A percentile compares a stretch with the other conserved stretches of the same genome.
Evolutionary conservation across 2,329 filamentous ascomycete species (phyloP).

Genomic region (Penicillium glabrum): DNA sequence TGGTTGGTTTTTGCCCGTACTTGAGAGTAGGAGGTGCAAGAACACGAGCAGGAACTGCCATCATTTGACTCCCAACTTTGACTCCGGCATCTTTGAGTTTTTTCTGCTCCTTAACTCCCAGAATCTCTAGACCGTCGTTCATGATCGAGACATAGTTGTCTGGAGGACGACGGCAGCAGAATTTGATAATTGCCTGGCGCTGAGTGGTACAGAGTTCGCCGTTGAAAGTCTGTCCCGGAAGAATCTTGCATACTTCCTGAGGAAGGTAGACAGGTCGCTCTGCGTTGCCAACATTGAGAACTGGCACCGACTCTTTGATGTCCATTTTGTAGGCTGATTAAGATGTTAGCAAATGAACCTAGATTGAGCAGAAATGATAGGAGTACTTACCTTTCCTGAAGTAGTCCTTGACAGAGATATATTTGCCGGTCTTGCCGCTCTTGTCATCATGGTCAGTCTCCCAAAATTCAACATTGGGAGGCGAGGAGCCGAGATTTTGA

Average conservation of each 20-base stretch:
- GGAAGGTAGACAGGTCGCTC: slow-evolving; percentile 63
- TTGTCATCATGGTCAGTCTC: neutral
- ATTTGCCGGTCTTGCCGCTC: slow-evolving; percentile 4
- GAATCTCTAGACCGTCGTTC: slow-evolving; percentile 14
- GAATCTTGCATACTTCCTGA: slow-evolving; percentile 61
- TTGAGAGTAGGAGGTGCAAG: slow-evolving; percentile 12
- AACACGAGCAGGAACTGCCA: slow-evolving; percentile 14
- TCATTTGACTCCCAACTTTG: slow-evolving; percentile 8
- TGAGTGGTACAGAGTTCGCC: slow-evolving; percentile 58
- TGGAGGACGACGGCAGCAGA: slow-evolving; percentile 65
- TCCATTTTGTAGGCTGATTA: slow-evolving; percentile 36
- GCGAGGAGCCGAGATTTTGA: slow-evolving; percentile 5
- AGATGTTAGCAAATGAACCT: neutral
- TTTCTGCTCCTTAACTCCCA: slow-evolving; percentile 4
- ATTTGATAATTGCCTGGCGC: slow-evolving; percentile 65
- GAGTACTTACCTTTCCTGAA: slow-evolving; percentile 19
- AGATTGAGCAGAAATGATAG: neutral
- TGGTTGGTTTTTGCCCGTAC: slow-evolving; percentile 6
- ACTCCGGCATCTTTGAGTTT: slow-evolving; percentile 2
- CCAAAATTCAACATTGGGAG: slow-evolving; percentile 15
- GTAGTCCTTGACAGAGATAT: slow-evolving; percentile 21
- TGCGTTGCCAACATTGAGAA: slow-evolving; percentile 63
- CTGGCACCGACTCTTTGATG: slow-evolving; percentile 44
- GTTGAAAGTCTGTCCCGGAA: slow-evolving; percentile 62
- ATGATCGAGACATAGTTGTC: slow-evolving; percentile 65